A percentile compares a stretch with the other conserved stretches of the same genome.
Conservation (phyloP, 768 basidiomycete genomes). For the Suillus alpinus region DNA sequence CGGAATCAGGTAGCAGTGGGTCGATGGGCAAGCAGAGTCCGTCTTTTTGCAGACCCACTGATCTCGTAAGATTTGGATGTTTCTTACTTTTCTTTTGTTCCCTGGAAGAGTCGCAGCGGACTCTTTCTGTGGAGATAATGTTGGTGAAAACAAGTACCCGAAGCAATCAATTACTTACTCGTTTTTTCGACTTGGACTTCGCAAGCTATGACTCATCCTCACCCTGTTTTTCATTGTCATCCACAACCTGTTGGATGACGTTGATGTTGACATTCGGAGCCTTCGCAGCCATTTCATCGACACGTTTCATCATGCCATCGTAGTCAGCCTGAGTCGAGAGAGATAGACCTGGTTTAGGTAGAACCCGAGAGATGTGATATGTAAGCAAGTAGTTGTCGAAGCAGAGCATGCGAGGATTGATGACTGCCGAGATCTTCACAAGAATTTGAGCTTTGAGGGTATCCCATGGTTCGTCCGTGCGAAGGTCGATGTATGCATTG, state of each 20-base stretch:
- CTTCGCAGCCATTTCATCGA: neutral
- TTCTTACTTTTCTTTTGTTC: no score
- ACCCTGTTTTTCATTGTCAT: neutral
- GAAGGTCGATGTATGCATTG: neutral
- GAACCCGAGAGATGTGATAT: slow-evolving; percentile 1
- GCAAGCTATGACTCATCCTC: neutral
- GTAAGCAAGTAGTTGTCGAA: slow-evolving; percentile 3
- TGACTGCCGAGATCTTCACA: neutral
- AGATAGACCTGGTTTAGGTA: neutral
- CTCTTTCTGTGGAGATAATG: no score
- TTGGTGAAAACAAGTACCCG: no score
- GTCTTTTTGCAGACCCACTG: no score
- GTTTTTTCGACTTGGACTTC: neutral
- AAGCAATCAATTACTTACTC: neutral
- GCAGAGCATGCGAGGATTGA: neutral
- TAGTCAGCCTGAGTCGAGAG: neutral
- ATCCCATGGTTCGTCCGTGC: slow-evolving; percentile 2
- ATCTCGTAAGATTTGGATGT: no score
- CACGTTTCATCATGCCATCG: neutral
- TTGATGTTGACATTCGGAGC: neutral
- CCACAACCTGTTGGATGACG: neutral
- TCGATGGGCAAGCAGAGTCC: no score
- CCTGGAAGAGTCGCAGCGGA: no score
- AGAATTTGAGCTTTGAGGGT: slow-evolving; percentile 5
- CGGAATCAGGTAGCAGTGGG: no score